phyloP scores from a whole-genome alignment of 345 rosid species.

The Anacardium occidentale region DNA sequence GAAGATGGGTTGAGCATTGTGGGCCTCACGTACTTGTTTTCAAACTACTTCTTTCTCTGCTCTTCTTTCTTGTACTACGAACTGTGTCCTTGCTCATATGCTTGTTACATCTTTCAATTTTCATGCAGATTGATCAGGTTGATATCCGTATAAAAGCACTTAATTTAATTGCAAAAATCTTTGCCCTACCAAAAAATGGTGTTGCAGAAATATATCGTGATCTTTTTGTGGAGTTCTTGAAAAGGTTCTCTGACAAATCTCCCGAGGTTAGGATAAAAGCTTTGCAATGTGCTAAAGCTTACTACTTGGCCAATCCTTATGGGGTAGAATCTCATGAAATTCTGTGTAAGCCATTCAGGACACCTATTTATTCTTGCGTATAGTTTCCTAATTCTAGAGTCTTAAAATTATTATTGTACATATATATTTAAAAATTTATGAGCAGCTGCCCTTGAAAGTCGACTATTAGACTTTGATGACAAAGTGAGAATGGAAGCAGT shows the following conservation, averaged over 20 bases:
- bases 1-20: conserved; percentile 1
- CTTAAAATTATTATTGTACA: conserved; percentile 20
- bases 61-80: background rate
- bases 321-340: conserved; percentile 57
- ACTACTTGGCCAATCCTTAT: conserved; percentile 58
- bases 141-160: conserved; percentile 87
- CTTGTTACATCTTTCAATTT: background rate
- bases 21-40: conserved; percentile 3
- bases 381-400: conserved; percentile 22
- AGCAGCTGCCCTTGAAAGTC: conserved; percentile 76
- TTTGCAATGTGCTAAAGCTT: conserved; percentile 62
- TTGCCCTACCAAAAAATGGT: conserved; percentile 51
- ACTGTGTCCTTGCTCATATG: background rate
- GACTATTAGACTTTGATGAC: conserved; percentile 84
- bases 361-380: conserved; percentile 12
- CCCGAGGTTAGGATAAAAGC: conserved; percentile 81
- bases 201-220: conserved; percentile 52
- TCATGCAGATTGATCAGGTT: conserved; percentile 80
- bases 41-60: background rate
- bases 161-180: conserved; percentile 67
- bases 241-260: conserved; percentile 88
- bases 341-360: conserved; percentile 49
- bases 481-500: conserved; percentile 79
- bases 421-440: conserved; percentile 25
- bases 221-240: conserved; percentile 73